These are phyloP conservation scores for Aspergillus melleus DNA, from an alignment of 2,329 filamentous ascomycete genomes.

Conservation along the genomic window DNA sequence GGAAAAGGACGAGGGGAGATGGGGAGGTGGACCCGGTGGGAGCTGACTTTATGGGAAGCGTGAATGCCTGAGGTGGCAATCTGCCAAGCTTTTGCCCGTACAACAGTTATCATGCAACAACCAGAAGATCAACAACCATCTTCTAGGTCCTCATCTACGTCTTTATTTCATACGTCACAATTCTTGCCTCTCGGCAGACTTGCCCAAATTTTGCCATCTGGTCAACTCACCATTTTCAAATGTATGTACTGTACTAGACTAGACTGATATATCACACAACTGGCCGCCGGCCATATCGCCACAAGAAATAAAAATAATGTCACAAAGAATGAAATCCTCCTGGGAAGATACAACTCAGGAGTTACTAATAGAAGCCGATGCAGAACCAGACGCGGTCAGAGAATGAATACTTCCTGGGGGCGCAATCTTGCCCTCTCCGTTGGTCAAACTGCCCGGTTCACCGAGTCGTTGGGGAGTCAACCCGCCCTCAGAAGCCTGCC, in stretches of 20 bases:
- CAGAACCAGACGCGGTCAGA: constrained; percentile 30
- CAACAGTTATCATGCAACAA: no score
- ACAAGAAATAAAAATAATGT: constrained; percentile 3
- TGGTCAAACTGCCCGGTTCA: constrained; percentile 13
- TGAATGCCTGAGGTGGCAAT: no score
- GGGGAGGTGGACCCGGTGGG: no score
- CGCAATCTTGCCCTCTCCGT: constrained; percentile 23
- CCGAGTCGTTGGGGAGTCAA: constrained; percentile 3
- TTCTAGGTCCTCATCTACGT: no score
- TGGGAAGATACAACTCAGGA: constrained; percentile 7
- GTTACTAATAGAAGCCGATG: constrained; percentile 20
- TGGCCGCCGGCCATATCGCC: background rate
- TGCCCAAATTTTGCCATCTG: no score
- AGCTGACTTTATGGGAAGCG: background rate
- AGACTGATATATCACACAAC: background rate
- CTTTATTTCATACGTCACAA: no score
- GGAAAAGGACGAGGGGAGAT: background rate
- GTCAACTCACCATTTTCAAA: background rate
- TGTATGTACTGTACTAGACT: background rate
- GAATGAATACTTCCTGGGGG: constrained; percentile 33
- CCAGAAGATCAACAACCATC: no score
- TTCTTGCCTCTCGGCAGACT: no score
- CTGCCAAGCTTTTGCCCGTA: no score
- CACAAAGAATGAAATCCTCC: constrained; percentile 3
- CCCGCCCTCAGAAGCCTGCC: constrained; percentile 10